A percentile compares a stretch with the other conserved stretches of the same genome.
Evolutionary conservation across 2,329 filamentous ascomycete species (phyloP).

Genomic region (Aspergillus hortae): DNA sequence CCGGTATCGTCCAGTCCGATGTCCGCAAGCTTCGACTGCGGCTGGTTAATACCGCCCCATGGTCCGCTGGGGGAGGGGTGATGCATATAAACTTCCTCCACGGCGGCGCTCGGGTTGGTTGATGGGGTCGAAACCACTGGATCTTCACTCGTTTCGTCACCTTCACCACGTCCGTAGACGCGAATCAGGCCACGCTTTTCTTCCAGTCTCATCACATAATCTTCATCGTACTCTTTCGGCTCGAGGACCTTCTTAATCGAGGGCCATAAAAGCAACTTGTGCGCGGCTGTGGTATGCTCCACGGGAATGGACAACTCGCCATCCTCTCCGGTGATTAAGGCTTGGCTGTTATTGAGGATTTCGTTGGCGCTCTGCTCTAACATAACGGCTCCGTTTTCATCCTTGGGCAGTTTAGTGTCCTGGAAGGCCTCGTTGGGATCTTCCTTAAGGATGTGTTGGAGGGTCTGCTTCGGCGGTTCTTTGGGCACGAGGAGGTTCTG

Average conservation of each 20-base stretch:
- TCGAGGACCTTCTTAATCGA: conserved; percentile 63
- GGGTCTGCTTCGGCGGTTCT: conserved; percentile 12
- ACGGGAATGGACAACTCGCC: conserved; percentile 70
- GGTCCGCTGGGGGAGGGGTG: conserved; percentile 45
- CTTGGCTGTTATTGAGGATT: not conserved
- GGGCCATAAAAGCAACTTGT: conserved; percentile 71
- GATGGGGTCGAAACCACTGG: conserved; percentile 36
- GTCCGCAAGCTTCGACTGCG: conserved; percentile 29
- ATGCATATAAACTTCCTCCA: conserved; percentile 28
- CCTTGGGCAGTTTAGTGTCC: conserved; percentile 12
- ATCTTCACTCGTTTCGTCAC: conserved; percentile 56
- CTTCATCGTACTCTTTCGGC: conserved; percentile 55
- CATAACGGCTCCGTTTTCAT: conserved; percentile 3
- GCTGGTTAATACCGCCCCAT: conserved; percentile 45
- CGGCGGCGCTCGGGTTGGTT: conserved; percentile 16
- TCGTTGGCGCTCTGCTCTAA: conserved; percentile 7
- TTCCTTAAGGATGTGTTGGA: conserved; percentile 23
- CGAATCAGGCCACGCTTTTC: conserved; percentile 69
- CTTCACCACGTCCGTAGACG: conserved; percentile 76
- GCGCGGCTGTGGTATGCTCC: conserved; percentile 87
- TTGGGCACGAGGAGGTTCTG: not conserved
- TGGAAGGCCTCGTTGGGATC: conserved; percentile 12
- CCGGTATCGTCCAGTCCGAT: conserved; percentile 51
- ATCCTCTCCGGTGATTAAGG: conserved; percentile 22
- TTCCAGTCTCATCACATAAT: conserved; percentile 74